Conservation (phyloP, 305 asterid species). For the Stenogyne calaminthoides region DNA sequence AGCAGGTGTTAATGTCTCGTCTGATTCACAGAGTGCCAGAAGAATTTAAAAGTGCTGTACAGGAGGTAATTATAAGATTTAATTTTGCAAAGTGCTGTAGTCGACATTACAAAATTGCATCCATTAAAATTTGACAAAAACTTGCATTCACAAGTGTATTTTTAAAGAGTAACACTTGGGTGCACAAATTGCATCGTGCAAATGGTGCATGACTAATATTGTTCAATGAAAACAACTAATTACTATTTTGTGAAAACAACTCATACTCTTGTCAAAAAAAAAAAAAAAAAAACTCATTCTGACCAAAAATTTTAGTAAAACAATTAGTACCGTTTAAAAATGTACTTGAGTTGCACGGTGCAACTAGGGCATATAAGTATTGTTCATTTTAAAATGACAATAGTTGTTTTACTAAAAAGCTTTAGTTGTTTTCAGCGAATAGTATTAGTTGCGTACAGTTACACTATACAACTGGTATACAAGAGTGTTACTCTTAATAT, state of each 20-base stretch:
- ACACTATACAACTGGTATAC: too few relatives aligned
- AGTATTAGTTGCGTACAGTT: background rate
- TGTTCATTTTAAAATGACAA: background rate
- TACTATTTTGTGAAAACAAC: too few relatives aligned
- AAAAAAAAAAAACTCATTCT: too few relatives aligned
- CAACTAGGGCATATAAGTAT: too few relatives aligned
- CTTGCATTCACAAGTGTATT: background rate
- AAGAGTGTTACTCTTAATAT: too few relatives aligned
- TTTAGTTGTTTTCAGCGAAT: background rate
- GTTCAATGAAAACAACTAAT: too few relatives aligned
- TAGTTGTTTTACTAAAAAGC: background rate
- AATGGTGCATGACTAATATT: too few relatives aligned
- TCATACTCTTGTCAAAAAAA: too few relatives aligned
- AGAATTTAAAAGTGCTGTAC: slow-evolving; percentile 44
- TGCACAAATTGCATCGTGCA: too few relatives aligned
- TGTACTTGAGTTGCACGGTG: too few relatives aligned
- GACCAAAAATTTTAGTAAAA: too few relatives aligned
- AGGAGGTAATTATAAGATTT: slow-evolving; percentile 46
- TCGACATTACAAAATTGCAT: background rate
- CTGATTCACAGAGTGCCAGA: slow-evolving; percentile 46
- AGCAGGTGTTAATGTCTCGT: slow-evolving; percentile 66
- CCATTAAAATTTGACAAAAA: background rate
- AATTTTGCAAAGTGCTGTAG: background rate
- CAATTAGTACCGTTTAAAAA: too few relatives aligned
- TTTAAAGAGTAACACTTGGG: background rate